phyloP scores from a whole-genome alignment of 805 yeast genomes.

The Schwanniomyces vanrijiae region DNA sequence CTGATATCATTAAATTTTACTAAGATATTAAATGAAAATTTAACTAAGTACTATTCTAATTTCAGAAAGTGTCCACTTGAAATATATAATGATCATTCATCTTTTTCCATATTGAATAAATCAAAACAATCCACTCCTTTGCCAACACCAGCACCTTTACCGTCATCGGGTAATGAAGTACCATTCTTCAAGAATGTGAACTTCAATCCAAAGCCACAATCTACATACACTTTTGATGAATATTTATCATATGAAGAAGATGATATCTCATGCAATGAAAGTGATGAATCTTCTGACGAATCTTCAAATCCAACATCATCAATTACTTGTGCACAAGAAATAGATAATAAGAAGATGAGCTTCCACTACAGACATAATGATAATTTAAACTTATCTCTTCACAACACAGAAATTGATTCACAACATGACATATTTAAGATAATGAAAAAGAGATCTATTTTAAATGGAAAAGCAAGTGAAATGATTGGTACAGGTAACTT shows the following conservation, averaged over 20 bases:
- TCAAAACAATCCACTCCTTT: constrained; percentile 1
- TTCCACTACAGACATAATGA: constrained; percentile 38
- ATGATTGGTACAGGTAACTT: constrained; percentile 44
- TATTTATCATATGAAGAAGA: constrained; percentile 34
- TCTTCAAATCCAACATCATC: constrained; percentile 9
- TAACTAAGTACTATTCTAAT: constrained; percentile 30
- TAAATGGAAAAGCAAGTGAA: constrained; percentile 43
- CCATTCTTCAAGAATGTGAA: constrained; percentile 41
- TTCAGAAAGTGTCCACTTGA: constrained; percentile 29
- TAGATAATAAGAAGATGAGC: constrained; percentile 26
- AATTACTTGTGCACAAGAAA: constrained; percentile 5
- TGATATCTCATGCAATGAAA: constrained; percentile 3
- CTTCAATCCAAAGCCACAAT: constrained; percentile 27
- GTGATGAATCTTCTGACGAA: constrained; percentile 4
- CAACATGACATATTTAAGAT: constrained; percentile 30
- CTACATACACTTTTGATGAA: constrained; percentile 31
- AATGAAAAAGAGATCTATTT: constrained; percentile 34
- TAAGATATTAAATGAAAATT: constrained; percentile 38
- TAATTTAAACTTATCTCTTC: constrained; percentile 33
- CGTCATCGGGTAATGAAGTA: constrained; percentile 12
- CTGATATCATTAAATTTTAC: constrained; percentile 31
- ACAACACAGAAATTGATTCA: constrained; percentile 12
- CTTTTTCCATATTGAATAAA: constrained; percentile 30
- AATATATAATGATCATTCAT: constrained; percentile 31
- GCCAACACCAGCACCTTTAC: background rate